Conservation (phyloP, 176 grass and related monocot species). For the Canna indica region DNA sequence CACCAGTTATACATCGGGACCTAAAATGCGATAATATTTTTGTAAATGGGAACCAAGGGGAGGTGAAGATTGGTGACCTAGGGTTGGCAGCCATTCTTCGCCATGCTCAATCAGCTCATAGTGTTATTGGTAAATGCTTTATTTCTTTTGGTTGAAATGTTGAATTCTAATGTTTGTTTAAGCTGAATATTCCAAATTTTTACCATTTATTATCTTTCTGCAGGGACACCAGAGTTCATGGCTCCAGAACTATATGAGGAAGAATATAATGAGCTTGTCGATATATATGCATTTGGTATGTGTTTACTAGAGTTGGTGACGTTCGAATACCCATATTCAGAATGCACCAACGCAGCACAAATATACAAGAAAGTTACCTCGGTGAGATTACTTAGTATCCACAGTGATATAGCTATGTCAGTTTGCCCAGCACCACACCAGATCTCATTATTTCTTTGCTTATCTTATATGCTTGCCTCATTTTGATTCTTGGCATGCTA, state of each 20-base stretch:
- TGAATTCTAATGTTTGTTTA: background rate
- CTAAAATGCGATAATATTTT: constrained; percentile 80
- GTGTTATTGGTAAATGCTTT: constrained; percentile 47
- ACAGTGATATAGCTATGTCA: background rate
- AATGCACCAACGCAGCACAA: constrained; percentile 74
- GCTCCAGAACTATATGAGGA: constrained; percentile 73
- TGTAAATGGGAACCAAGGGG: constrained; percentile 74
- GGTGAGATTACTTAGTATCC: constrained; percentile 30
- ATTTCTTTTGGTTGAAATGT: background rate
- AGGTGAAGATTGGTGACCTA: constrained; percentile 77
- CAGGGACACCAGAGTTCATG: constrained; percentile 82
- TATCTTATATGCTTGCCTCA: background rate
- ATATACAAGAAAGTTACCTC: constrained; percentile 67
- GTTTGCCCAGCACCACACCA: background rate
- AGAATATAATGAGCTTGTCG: constrained; percentile 73
- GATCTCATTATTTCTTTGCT: background rate
- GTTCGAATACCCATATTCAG: constrained; percentile 70
- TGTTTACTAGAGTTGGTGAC: constrained; percentile 77
- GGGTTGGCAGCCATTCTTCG: constrained; percentile 65
- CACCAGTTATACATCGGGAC: constrained; percentile 65
- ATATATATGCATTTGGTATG: constrained; percentile 80
- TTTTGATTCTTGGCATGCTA: background rate
- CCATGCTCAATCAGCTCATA: constrained; percentile 67
- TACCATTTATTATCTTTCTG: constrained; percentile 11
- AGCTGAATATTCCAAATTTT: background rate